Conservation (phyloP, 2,329 filamentous ascomycete genomes). For the Aureobasidium sp. region DNA sequence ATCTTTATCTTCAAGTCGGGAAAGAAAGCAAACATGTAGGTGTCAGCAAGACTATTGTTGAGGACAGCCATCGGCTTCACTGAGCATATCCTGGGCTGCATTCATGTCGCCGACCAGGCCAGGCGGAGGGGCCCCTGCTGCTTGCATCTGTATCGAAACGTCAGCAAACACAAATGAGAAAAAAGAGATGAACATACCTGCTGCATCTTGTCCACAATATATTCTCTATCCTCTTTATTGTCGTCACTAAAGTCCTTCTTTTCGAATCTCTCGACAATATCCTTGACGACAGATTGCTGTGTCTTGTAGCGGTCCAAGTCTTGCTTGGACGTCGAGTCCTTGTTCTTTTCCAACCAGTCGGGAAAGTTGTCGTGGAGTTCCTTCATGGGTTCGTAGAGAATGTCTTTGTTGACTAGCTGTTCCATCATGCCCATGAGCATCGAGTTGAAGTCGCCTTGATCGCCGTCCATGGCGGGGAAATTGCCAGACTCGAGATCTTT, state of each 20-base stretch:
- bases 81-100: conserved; percentile 63
- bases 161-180: not conserved
- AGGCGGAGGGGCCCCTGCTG: conserved; percentile 77
- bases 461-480: conserved; percentile 43
- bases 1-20: not conserved
- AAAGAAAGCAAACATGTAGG: not conserved
- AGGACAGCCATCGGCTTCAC: conserved; percentile 54
- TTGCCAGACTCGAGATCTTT: conserved; percentile 72
- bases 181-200: conserved; percentile 55
- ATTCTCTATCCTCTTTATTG: conserved; percentile 74
- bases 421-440: conserved; percentile 99
- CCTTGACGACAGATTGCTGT: conserved; percentile 70
- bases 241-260: conserved; percentile 72
- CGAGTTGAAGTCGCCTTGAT: conserved; percentile 83
- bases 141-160: conserved; percentile 75
- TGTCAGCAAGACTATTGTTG: conserved; percentile 43
- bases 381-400: conserved; percentile 97
- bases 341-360: conserved; percentile 76
- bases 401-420: conserved; percentile 96
- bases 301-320: conserved; percentile 75
- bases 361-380: conserved; percentile 91
- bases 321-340: conserved; percentile 53
- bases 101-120: conserved; percentile 89
- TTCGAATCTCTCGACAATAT: conserved; percentile 89
- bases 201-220: conserved; percentile 96